A percentile compares a stretch with the other conserved stretches of the same genome.
Conservation (phyloP, 2,329 filamentous ascomycete genomes). For the Cladorrhinum sp. region DNA sequence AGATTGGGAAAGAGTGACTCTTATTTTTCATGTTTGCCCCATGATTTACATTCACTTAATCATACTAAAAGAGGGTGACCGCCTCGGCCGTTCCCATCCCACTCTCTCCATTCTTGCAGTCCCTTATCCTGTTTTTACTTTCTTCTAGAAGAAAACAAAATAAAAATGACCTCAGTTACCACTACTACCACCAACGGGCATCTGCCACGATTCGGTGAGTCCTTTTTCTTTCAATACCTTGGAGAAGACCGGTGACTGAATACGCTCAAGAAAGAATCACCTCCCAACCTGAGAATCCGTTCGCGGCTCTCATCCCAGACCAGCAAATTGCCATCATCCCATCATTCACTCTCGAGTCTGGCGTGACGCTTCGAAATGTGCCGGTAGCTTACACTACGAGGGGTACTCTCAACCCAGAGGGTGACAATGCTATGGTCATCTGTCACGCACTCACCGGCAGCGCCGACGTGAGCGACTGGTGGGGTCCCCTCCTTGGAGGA, state of each 20-base stretch:
- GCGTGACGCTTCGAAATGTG: constrained; percentile 75
- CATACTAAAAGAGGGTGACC: background rate
- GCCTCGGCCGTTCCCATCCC: background rate
- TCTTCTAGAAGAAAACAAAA: background rate
- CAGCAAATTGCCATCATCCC: constrained; percentile 86
- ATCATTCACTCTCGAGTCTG: constrained; percentile 89
- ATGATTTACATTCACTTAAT: background rate
- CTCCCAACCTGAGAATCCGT: constrained; percentile 87
- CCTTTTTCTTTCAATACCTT: constrained; percentile 3
- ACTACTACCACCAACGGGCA: constrained; percentile 13
- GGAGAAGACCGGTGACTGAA: constrained; percentile 54
- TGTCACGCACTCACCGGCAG: constrained; percentile 85
- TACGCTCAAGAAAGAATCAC: constrained; percentile 62
- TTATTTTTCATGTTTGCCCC: background rate
- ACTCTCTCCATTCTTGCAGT: background rate
- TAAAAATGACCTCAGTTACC: background rate
- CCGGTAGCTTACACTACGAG: constrained; percentile 66
- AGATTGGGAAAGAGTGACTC: background rate
- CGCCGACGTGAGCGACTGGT: constrained; percentile 83
- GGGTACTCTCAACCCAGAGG: constrained; percentile 56
- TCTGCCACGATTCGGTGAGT: constrained; percentile 28
- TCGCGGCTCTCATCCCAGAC: constrained; percentile 78
- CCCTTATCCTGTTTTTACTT: background rate
- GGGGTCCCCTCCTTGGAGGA: constrained; percentile 77
- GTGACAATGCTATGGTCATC: constrained; percentile 69